A percentile compares a stretch with the other conserved stretches of the same genome.
These are phyloP conservation scores for Ilyonectria robusta DNA, from an alignment of 2,329 filamentous ascomycete genomes.

Conservation along the genomic window DNA sequence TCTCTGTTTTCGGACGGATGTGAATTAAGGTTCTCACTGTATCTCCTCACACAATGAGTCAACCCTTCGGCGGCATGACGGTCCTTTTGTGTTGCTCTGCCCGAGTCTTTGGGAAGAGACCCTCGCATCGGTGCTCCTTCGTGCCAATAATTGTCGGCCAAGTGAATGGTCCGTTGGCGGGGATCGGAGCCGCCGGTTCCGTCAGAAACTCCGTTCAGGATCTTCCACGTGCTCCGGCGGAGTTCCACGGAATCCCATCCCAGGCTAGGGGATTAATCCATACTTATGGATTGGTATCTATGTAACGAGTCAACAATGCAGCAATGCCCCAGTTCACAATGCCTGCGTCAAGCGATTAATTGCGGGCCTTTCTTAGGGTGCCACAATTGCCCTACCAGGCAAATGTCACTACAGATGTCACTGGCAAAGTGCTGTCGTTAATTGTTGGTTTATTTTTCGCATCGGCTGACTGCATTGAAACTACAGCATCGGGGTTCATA, in stretches of 20 bases:
- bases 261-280: neutral
- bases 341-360: neutral
- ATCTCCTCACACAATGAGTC: neutral
- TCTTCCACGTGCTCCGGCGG: constrained; percentile 3
- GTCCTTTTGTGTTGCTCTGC: neutral
- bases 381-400: neutral
- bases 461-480: neutral
- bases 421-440: neutral
- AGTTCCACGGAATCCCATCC: neutral
- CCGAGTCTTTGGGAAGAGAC: neutral
- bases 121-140: neutral
- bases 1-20: neutral
- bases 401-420: neutral
- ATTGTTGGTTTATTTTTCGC: neutral
- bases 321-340: neutral
- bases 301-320: neutral
- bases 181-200: neutral
- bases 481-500: too few relatives aligned
- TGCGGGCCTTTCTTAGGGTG: neutral
- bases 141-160: neutral
- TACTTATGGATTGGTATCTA: neutral
- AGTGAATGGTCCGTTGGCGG: neutral
- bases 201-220: neutral
- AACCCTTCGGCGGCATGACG: neutral
- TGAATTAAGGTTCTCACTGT: neutral